A percentile compares a stretch with the other conserved stretches of the same genome.
phyloP scores from a whole-genome alignment of 2,329 filamentous ascomycete species.

The Basipetospora chlamydospora region DNA sequence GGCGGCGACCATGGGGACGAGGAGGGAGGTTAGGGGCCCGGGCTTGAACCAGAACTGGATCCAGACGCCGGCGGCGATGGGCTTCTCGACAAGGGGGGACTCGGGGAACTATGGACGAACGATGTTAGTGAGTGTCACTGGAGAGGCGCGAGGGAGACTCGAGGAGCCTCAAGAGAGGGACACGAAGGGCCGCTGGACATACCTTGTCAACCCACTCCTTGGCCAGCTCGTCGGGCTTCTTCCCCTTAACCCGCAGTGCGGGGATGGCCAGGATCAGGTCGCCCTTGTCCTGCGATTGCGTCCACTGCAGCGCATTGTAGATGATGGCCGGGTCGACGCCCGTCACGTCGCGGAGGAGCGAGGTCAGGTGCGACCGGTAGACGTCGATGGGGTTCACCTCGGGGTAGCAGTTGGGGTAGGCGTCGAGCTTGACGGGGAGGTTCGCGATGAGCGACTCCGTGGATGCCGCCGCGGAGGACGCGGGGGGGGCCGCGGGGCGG shows the following conservation, averaged over 20 bases:
- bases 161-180: no score
- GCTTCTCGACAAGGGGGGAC: constrained; percentile 58
- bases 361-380: constrained; percentile 63
- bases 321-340: constrained; percentile 58
- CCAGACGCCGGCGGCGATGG: constrained; percentile 51
- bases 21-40: constrained; percentile 46
- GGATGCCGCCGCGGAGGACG: constrained; percentile 12
- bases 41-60: constrained; percentile 70
- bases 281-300: constrained; percentile 64
- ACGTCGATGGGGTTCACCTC: constrained; percentile 63
- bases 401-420: constrained; percentile 46
- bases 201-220: constrained; percentile 49
- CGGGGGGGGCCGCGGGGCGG: constrained; percentile 9
- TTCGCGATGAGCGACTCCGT: constrained; percentile 16
- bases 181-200: constrained; percentile 5
- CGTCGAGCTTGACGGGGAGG: constrained; percentile 20
- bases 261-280: constrained; percentile 68
- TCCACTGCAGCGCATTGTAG: constrained; percentile 66
- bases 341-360: constrained; percentile 51
- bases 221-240: constrained; percentile 48
- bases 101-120: constrained; percentile 49
- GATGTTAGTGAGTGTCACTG: neutral
- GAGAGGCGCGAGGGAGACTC: neutral
- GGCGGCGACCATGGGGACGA: constrained; percentile 56
- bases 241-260: constrained; percentile 62